Percentiles rank a stretch among this genome's conserved stretches.
Conservation (phyloP, 495 filamentous ascomycete genomes). For the Tricharina praecox region DNA sequence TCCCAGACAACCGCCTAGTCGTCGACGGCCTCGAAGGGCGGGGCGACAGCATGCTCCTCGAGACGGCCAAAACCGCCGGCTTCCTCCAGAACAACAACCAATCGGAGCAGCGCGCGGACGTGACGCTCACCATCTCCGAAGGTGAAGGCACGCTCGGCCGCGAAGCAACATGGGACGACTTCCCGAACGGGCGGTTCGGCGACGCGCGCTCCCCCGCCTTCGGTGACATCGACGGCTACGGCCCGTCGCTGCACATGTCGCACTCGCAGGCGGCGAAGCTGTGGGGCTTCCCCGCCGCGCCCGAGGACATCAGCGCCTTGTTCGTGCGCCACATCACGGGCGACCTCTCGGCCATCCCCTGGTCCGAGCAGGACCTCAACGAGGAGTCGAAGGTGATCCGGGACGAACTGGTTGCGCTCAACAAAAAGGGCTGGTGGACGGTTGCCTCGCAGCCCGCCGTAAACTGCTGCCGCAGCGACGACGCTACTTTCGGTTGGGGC, state of each 20-base stretch:
- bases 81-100: conserved; percentile 32
- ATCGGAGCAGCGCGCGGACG: conserved; percentile 13
- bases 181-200: conserved; percentile 92
- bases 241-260: conserved; percentile 72
- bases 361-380: conserved; percentile 80
- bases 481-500: conserved; percentile 86
- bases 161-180: conserved; percentile 98
- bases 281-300: conserved; percentile 61
- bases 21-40: conserved; percentile 39
- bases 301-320: conserved; percentile 52
- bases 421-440: conserved; percentile 82
- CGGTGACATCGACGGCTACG: conserved; percentile 89
- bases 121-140: conserved; percentile 71
- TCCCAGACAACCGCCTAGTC: conserved; percentile 71
- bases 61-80: conserved; percentile 46
- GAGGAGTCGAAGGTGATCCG: conserved; percentile 70
- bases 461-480: conserved; percentile 57
- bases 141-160: conserved; percentile 77
- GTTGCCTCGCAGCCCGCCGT: conserved; percentile 93
- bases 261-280: conserved; percentile 57
- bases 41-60: conserved; percentile 42
- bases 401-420: conserved; percentile 53
- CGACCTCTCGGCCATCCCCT: conserved; percentile 61
- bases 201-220: conserved; percentile 81
- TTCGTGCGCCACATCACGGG: conserved; percentile 69